Conservation (phyloP, 495 filamentous ascomycete species). For the Echria macrotheca region DNA sequence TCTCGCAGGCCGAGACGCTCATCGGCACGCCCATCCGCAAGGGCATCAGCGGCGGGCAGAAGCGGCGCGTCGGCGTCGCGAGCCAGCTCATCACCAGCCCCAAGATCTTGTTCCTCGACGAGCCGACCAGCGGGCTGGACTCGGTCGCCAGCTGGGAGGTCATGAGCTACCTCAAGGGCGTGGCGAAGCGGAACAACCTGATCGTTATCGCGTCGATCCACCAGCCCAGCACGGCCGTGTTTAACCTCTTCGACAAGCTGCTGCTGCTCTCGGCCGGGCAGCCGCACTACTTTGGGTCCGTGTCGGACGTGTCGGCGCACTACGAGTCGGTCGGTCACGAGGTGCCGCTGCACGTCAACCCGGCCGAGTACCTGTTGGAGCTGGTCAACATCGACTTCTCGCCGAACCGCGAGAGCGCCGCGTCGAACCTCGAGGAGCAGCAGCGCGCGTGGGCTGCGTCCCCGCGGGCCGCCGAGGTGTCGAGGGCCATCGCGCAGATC, state of each 20-base stretch:
- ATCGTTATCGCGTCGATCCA: conserved; percentile 71
- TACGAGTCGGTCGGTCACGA: conserved; percentile 53
- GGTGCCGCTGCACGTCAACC: conserved; percentile 64
- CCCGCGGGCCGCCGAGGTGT: conserved; percentile 6
- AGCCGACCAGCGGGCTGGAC: conserved; percentile 76
- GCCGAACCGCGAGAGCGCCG: conserved; percentile 35
- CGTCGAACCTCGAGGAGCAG: conserved; percentile 34
- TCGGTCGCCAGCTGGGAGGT: conserved; percentile 78
- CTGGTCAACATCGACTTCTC: conserved; percentile 69
- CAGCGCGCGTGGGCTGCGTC: conserved; percentile 40
- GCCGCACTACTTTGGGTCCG: conserved; percentile 63
- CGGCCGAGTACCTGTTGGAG: conserved; percentile 72
- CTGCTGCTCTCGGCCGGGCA: conserved; percentile 65
- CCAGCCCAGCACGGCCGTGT: conserved; percentile 72
- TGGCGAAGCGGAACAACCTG: conserved; percentile 65
- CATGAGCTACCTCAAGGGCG: conserved; percentile 66
- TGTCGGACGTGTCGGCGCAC: conserved; percentile 46
- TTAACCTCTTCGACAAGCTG: conserved; percentile 73
- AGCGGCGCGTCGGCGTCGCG: conserved; percentile 69
- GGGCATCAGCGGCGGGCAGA: conserved; percentile 76
- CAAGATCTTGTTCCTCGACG: conserved; percentile 74
- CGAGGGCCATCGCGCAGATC: conserved; percentile 11
- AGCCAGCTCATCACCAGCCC: conserved; percentile 74
- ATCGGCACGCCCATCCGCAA: conserved; percentile 76
- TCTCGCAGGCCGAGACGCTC: conserved; percentile 59